phyloP scores from a whole-genome alignment of 768 basidiomycete genomes.

The Multifurca ochricompacta region DNA sequence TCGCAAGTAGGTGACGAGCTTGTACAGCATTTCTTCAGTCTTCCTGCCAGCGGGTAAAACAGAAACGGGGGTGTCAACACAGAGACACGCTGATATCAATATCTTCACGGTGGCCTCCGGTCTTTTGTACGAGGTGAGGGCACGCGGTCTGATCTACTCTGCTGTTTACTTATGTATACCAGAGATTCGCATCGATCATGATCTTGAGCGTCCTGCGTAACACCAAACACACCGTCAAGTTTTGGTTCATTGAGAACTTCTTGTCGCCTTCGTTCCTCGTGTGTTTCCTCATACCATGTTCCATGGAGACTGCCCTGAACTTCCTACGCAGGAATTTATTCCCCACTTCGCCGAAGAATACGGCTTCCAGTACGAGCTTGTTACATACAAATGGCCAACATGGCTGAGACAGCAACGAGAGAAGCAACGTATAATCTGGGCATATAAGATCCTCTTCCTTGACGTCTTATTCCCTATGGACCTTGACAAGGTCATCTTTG shows the following conservation, averaged over 20 bases:
- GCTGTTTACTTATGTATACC: conserved; percentile 1
- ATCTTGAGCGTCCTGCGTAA: conserved; percentile 92
- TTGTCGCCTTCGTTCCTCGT: conserved; percentile 94
- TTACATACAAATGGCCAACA: conserved; percentile 99
- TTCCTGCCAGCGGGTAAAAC: conserved; percentile 17
- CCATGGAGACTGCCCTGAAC: neutral
- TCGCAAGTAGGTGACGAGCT: conserved; percentile 7
- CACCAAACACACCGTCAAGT: conserved; percentile 92
- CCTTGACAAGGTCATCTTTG: conserved; percentile 97
- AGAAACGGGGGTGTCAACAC: conserved; percentile 22
- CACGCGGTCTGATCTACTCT: neutral
- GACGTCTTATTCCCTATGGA: conserved; percentile 99
- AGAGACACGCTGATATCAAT: conserved; percentile 83
- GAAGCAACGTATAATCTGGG: conserved; percentile 98
- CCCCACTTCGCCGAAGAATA: conserved; percentile 89
- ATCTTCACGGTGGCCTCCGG: conserved; percentile 99
- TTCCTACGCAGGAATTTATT: conserved; percentile 68
- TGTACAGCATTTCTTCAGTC: conserved; percentile 25
- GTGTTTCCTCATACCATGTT: conserved; percentile 21
- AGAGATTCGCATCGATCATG: conserved; percentile 99
- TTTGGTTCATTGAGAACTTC: conserved; percentile 99
- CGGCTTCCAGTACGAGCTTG: conserved; percentile 91
- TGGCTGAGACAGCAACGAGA: conserved; percentile 97
- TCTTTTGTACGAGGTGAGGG: conserved; percentile 78
- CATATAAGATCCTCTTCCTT: conserved; percentile 98